Conservation (phyloP, 192 early-diverging fungal genomes). For the Coemansia sp. region DNA sequence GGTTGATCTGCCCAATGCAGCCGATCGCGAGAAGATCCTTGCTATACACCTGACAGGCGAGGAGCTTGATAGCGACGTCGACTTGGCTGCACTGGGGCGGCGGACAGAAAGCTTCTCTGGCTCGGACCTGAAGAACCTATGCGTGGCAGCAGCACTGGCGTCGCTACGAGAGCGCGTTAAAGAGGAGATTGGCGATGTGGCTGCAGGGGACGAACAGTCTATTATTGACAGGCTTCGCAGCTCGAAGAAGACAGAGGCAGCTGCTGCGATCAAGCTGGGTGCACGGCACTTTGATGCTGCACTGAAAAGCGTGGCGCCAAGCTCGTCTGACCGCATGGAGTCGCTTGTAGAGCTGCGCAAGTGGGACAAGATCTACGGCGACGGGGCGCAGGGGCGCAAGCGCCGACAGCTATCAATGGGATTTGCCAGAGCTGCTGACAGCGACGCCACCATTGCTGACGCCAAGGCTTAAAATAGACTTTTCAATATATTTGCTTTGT, state of each 20-base stretch:
- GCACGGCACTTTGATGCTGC: constrained; percentile 81
- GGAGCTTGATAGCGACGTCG: constrained; percentile 57
- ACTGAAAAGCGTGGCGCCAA: constrained; percentile 78
- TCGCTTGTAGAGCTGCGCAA: constrained; percentile 85
- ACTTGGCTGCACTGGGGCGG: constrained; percentile 64
- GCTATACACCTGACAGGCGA: constrained; percentile 77
- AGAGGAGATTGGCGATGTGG: constrained; percentile 31
- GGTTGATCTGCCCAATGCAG: constrained; percentile 83
- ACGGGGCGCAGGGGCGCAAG: constrained; percentile 58
- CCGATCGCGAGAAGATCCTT: constrained; percentile 74
- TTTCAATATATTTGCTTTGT: neutral
- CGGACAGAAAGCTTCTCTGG: constrained; percentile 83
- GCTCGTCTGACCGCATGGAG: constrained; percentile 86
- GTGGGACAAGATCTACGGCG: constrained; percentile 88
- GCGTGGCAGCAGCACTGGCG: constrained; percentile 77
- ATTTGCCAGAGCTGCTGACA: constrained; percentile 15
- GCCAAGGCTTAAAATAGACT: neutral
- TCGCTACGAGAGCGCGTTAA: constrained; percentile 62
- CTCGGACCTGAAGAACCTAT: constrained; percentile 93
- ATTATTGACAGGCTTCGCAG: constrained; percentile 38
- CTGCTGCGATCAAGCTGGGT: constrained; percentile 16
- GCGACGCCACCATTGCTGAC: too few relatives aligned
- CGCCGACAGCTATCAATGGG: constrained; percentile 39
- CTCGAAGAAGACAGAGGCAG: constrained; percentile 11
- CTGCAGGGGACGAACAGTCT: constrained; percentile 8